These are phyloP conservation scores for Trametes punicea DNA, from an alignment of 768 basidiomycete species.

Conservation along the genomic window DNA sequence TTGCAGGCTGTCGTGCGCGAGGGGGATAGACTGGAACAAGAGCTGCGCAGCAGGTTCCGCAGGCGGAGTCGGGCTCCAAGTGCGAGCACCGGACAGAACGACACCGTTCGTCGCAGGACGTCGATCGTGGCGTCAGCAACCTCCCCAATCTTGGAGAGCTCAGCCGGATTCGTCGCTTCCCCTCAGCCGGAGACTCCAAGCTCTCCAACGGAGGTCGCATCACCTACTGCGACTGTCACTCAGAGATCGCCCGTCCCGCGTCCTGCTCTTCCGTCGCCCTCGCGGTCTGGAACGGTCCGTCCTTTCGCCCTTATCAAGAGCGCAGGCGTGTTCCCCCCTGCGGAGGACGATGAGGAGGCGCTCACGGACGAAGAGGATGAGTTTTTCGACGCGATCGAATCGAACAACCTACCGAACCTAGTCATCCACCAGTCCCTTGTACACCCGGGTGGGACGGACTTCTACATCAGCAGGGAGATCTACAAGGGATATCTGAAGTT, in stretches of 20 bases:
- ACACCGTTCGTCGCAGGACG: slow-evolving; percentile 22
- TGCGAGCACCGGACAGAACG: slow-evolving; percentile 31
- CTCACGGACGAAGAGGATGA: slow-evolving; percentile 88
- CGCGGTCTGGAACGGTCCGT: neutral
- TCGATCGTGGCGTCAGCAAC: slow-evolving; percentile 4
- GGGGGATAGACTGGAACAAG: slow-evolving; percentile 78
- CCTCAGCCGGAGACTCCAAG: neutral
- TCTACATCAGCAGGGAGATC: slow-evolving; percentile 38
- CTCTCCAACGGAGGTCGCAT: slow-evolving; percentile 6
- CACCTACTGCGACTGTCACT: slow-evolving; percentile 22
- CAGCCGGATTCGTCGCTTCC: neutral
- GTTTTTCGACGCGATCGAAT: slow-evolving; percentile 96
- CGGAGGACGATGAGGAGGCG: slow-evolving; percentile 32
- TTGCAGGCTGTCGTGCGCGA: slow-evolving; percentile 81
- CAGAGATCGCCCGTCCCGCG: slow-evolving; percentile 17
- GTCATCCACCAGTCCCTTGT: slow-evolving; percentile 63
- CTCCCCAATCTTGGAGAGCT: neutral
- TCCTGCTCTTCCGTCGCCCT: neutral
- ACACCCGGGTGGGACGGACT: slow-evolving; percentile 35
- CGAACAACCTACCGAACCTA: slow-evolving; percentile 73
- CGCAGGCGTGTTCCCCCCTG: neutral
- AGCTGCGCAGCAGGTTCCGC: slow-evolving; percentile 62
- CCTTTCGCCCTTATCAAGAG: slow-evolving; percentile 15
- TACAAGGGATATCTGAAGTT: slow-evolving; percentile 71
- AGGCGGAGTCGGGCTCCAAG: slow-evolving; percentile 47